A percentile compares a stretch with the other conserved stretches of the same genome.
Conservation (phyloP, 2,329 filamentous ascomycete species). For the Trichoderma aggressivum region DNA sequence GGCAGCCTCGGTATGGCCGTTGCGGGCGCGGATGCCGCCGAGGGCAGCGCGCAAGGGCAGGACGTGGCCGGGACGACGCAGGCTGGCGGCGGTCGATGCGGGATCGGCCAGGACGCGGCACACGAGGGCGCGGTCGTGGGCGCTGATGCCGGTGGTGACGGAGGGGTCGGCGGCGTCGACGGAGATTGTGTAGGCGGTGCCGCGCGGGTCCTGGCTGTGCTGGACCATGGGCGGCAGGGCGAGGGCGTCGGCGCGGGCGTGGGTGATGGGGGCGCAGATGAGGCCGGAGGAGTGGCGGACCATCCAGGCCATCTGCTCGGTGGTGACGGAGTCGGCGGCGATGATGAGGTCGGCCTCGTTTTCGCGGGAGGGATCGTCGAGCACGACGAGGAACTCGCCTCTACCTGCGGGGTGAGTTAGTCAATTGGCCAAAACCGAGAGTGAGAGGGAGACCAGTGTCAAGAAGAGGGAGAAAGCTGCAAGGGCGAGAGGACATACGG, state of each 20-base stretch:
- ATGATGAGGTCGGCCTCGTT: constrained; percentile 99
- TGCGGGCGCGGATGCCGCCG: constrained; percentile 76
- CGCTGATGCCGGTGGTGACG: constrained; percentile 85
- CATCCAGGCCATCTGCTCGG: constrained; percentile 93
- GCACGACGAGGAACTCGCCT: constrained; percentile 92
- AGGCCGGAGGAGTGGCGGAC: constrained; percentile 86
- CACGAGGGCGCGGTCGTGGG: constrained; percentile 79
- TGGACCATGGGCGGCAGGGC: constrained; percentile 86
- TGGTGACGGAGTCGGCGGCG: constrained; percentile 77
- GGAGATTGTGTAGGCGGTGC: constrained; percentile 89
- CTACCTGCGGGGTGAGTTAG: constrained; percentile 46
- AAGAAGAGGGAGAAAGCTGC: background rate
- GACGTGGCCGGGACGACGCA: constrained; percentile 85
- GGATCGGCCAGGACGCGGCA: constrained; percentile 74
- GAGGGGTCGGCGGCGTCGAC: constrained; percentile 72
- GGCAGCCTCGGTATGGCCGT: constrained; percentile 90
- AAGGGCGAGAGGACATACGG: constrained; percentile 44
- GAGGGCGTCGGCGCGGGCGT: constrained; percentile 65
- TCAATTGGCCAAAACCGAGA: background rate
- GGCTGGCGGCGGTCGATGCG: constrained; percentile 51
- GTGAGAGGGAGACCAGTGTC: background rate
- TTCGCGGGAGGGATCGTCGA: constrained; percentile 88
- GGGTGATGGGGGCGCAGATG: constrained; percentile 81
- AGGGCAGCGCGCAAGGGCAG: constrained; percentile 75
- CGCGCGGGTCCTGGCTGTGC: constrained; percentile 72